Evolutionary conservation across 345 rosid genomes (phyloP).

Genomic region (Eucalyptus grandis): DNA sequence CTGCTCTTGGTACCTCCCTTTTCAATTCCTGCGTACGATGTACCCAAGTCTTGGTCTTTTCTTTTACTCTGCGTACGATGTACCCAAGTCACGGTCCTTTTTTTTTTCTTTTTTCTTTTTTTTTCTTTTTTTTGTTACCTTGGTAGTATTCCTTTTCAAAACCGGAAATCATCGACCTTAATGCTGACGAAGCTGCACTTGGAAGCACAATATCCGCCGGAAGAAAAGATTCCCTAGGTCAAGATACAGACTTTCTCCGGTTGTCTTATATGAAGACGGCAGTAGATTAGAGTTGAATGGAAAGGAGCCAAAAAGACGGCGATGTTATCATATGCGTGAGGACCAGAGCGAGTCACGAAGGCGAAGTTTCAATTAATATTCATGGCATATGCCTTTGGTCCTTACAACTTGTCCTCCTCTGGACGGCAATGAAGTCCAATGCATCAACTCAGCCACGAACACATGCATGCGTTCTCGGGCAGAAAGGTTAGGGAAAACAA

Average conservation of each 20-base stretch:
- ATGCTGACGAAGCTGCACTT: background rate
- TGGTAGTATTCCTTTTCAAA: background rate
- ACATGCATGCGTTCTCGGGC: background rate
- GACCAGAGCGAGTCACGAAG: background rate
- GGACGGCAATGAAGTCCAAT: background rate
- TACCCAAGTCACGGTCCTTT: background rate
- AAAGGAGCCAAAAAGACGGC: background rate
- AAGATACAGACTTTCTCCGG: background rate
- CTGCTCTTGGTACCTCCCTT: background rate
- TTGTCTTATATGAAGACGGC: background rate
- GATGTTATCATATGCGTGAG: background rate
- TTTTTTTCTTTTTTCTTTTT: fast-evolving
- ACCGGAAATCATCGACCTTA: background rate
- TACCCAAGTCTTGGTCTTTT: background rate
- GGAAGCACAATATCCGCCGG: background rate
- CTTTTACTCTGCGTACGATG: background rate
- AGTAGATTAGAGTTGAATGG: background rate
- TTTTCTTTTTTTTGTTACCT: too few relatives aligned
- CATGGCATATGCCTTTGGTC: background rate
- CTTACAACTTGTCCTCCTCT: background rate
- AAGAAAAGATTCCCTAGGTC: background rate
- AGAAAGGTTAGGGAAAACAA: background rate
- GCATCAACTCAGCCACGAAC: background rate
- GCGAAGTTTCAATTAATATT: background rate
- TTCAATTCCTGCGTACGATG: background rate